Evolutionary conservation across 306 rosid genomes (phyloP), one percentile per base, ranked within the genome.

Genomic region (Fragaria ananassa): DNA sequence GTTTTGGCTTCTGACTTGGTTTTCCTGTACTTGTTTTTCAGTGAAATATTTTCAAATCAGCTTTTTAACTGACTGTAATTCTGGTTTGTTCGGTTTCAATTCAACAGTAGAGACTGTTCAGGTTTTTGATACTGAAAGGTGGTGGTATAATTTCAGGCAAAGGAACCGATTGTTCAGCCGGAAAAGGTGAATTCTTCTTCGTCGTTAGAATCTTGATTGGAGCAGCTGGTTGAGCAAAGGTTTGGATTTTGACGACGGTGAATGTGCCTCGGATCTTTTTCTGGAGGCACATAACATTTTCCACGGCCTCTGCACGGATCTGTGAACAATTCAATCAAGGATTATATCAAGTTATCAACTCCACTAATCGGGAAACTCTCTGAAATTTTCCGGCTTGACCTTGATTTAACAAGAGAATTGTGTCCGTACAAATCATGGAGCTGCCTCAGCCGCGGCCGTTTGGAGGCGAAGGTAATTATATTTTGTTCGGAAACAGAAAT

Each of bases 401-500:
- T 49, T 50, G 54, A 49, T 15, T 46, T 42, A 42, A 8, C 2
- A 7, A 7, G 11, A 46, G 37, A 65, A 63, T 37, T 64, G 29
- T 45, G n/a, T 61, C 41, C n/a, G 67, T 57, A 1, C 1, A 57
- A 13, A 34, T 8, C 64, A 95, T 95, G 99, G 99, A 95, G 88
- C 93, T 92, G 85, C 86, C 99, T 82, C 97, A 85, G 80, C 84
- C 96, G 14, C 92, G 96, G 73, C 76, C 92, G 6, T 89, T 79
- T 60, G 97, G 91, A 81, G 79, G 87, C 62, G 86, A 85, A 90
- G 97, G 97, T 92, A 83, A 79, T 31, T 21, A 74, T 29, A 83
- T 81, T 42, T 23, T 42, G 2, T 49, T 6, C 1, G 29, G 54
- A 60, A 79, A 71, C 56, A 54, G 8, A 74, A 60, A 10, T 2